Conservation (phyloP, 257 asterid species). For the Nicotiana tomentosiformis region DNA sequence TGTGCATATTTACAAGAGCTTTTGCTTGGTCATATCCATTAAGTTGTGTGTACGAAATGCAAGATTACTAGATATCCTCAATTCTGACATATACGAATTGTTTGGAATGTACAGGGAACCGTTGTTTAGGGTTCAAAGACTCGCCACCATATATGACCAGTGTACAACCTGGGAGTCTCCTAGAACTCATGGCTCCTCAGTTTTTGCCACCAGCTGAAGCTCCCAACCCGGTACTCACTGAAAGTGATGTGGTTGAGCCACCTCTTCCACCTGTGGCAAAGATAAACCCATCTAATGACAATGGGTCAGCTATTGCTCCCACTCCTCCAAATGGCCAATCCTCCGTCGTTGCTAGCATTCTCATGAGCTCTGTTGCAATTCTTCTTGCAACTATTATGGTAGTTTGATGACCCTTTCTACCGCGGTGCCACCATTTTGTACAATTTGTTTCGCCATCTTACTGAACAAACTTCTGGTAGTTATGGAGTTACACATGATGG, state of each 20-base stretch:
- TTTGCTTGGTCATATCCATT: neutral
- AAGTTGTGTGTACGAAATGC: neutral
- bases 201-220: constrained; percentile 65
- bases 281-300: constrained; percentile 25
- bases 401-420: constrained; percentile 15
- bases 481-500: neutral
- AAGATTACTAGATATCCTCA: neutral
- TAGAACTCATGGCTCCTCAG: constrained; percentile 21
- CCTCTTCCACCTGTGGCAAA: constrained; percentile 60
- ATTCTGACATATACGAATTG: neutral
- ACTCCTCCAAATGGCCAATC: constrained; percentile 48
- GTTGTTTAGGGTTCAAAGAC: constrained; percentile 47
- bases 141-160: constrained; percentile 61
- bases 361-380: constrained; percentile 33
- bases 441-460: constrained; percentile 10
- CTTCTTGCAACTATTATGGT: constrained; percentile 35
- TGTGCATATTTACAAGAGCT: neutral
- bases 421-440: neutral
- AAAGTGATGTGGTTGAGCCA: constrained; percentile 47
- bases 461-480: constrained; percentile 1
- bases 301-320: constrained; percentile 34
- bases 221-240: constrained; percentile 56
- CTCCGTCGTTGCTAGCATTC: constrained; percentile 32
- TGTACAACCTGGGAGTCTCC: constrained; percentile 45
- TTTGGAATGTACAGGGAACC: constrained; percentile 46